phyloP scores from a whole-genome alignment of 1,139 yeast genomes.

The Candida albicans region DNA sequence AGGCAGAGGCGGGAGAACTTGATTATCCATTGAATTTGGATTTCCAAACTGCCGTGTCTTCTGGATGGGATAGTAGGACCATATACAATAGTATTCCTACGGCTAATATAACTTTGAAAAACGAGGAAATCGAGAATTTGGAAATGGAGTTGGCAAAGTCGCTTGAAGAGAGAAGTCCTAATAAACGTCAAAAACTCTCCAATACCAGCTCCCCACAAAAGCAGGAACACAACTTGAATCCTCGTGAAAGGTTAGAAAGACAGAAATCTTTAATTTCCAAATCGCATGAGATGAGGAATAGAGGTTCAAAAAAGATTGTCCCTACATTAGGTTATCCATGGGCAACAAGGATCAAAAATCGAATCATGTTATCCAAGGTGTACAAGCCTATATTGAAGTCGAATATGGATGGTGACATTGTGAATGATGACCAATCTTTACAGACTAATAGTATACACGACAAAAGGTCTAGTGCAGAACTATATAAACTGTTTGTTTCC shows the following conservation, averaged over 20 bases:
- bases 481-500: constrained; percentile 6
- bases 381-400: constrained; percentile 27
- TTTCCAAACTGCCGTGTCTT: constrained; percentile 69
- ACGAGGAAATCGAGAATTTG: constrained; percentile 12
- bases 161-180: constrained; percentile 5
- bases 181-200: constrained; percentile 11
- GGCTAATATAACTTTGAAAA: constrained; percentile 8
- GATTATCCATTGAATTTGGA: constrained; percentile 51
- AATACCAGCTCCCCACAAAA: background rate
- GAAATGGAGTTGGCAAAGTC: constrained; percentile 15
- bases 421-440: background rate
- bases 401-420: constrained; percentile 1
- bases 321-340: constrained; percentile 46
- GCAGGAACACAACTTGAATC: background rate
- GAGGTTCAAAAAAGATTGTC: constrained; percentile 25
- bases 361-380: constrained; percentile 35
- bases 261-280: constrained; percentile 16
- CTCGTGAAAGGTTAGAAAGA: constrained; percentile 6
- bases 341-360: constrained; percentile 32
- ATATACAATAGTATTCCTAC: constrained; percentile 11
- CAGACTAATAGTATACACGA: constrained; percentile 1
- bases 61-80: constrained; percentile 63
- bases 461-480: background rate
- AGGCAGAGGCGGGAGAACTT: constrained; percentile 12
- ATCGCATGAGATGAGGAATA: constrained; percentile 16